These are phyloP conservation scores for Paramecium tetraurelia DNA, from an alignment of 73 alveolate species.

Conservation along the genomic window DNA sequence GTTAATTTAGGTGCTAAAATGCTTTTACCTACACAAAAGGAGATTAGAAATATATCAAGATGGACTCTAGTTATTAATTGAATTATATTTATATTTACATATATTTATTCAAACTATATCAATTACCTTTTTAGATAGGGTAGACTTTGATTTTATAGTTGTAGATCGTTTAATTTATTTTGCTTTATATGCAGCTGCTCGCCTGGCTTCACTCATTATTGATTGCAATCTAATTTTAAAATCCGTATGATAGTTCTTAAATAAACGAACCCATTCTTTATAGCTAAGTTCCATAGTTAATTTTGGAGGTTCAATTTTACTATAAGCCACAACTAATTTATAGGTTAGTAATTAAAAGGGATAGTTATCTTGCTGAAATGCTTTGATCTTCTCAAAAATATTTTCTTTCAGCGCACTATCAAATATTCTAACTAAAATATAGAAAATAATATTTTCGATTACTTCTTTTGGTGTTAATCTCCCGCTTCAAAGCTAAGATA, in stretches of 20 bases:
- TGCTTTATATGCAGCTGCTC: slow-evolving; percentile 14
- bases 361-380: background rate
- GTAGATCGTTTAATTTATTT: background rate
- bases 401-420: background rate
- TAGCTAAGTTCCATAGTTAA: background rate
- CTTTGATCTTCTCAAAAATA: background rate
- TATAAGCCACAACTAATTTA: background rate
- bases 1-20: no score
- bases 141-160: background rate
- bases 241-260: background rate
- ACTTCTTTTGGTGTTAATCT: background rate
- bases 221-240: background rate
- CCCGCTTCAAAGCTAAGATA: background rate
- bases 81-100: background rate
- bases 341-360: background rate
- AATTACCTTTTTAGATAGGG: background rate
- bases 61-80: background rate
- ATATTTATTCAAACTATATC: background rate
- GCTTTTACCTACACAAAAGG: no score
- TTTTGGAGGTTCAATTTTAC: background rate
- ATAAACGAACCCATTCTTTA: background rate
- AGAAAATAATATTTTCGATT: background rate
- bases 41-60: background rate
- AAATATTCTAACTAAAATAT: background rate
- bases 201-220: background rate